These are phyloP conservation scores for Vaccinium vitisidaea DNA, from an alignment of 148 eudicot species.

Conservation along the genomic window DNA sequence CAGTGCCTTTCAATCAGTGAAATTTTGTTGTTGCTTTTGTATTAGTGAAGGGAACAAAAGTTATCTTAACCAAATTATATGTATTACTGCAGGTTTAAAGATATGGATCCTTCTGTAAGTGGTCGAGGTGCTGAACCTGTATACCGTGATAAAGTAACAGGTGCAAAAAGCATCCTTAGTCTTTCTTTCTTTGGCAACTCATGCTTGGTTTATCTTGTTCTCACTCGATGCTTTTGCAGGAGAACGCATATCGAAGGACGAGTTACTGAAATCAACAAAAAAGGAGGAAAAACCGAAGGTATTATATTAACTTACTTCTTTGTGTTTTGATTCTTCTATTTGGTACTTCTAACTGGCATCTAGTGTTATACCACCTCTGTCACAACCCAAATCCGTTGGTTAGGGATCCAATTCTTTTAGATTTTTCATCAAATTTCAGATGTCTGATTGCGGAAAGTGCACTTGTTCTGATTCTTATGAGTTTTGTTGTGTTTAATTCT, in stretches of 20 bases:
- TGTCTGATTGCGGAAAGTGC: not conserved
- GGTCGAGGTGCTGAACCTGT: constrained; percentile 83
- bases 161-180: constrained; percentile 28
- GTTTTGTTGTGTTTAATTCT: not conserved
- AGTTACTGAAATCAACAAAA: constrained; percentile 56
- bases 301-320: constrained; percentile 12
- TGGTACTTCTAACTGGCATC: not conserved
- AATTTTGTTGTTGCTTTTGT: no score
- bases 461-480: not conserved
- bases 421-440: not conserved
- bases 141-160: constrained; percentile 66
- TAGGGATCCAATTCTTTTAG: not conserved
- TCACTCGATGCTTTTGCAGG: constrained; percentile 42
- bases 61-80: constrained; percentile 1
- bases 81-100: constrained; percentile 49
- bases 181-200: not conserved
- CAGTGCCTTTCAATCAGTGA: no score
- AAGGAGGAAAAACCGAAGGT: constrained; percentile 95
- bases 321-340: not conserved
- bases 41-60: no score
- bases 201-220: constrained; percentile 5
- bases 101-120: constrained; percentile 73
- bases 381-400: no score
- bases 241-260: constrained; percentile 71
- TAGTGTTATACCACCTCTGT: not conserved